phyloP scores from a whole-genome alignment of 129 eudicot species.

The Cynara cardunculus region DNA sequence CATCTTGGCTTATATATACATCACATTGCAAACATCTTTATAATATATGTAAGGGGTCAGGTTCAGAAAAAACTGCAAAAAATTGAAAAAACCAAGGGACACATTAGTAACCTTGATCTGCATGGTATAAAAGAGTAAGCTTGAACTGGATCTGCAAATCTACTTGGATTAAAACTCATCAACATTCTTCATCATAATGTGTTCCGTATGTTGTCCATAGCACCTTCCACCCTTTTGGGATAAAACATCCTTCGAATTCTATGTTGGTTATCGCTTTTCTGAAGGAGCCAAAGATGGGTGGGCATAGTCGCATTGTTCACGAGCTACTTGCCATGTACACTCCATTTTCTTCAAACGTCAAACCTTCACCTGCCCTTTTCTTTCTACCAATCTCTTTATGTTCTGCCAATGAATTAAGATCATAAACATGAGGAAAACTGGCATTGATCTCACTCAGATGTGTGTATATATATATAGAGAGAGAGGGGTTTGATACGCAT shows the following conservation, averaged over 20 bases:
- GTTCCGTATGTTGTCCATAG: constrained; percentile 37
- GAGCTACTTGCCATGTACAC: constrained; percentile 42
- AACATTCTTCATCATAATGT: constrained; percentile 33
- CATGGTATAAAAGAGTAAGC: constrained; percentile 31
- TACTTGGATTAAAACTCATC: constrained; percentile 20
- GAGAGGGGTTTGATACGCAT: no score
- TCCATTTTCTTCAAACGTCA: constrained; percentile 27
- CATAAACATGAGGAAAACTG: constrained; percentile 6
- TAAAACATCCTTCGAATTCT: constrained; percentile 20
- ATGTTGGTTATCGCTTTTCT: constrained; percentile 69
- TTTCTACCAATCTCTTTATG: constrained; percentile 49
- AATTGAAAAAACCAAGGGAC: no score
- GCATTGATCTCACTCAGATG: background rate
- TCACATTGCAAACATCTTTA: background rate
- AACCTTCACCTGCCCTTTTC: constrained; percentile 32
- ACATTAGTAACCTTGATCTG: no score
- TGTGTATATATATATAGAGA: constrained; percentile 36
- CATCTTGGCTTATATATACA: background rate
- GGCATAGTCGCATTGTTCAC: constrained; percentile 75
- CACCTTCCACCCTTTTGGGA: constrained; percentile 42
- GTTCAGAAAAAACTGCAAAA: no score
- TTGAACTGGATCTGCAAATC: constrained; percentile 29
- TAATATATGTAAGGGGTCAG: no score
- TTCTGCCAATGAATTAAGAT: constrained; percentile 31
- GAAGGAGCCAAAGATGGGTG: constrained; percentile 78